These are phyloP conservation scores for Hymenoscyphus occultus DNA, from an alignment of 2,329 filamentous ascomycete species.

Conservation along the genomic window DNA sequence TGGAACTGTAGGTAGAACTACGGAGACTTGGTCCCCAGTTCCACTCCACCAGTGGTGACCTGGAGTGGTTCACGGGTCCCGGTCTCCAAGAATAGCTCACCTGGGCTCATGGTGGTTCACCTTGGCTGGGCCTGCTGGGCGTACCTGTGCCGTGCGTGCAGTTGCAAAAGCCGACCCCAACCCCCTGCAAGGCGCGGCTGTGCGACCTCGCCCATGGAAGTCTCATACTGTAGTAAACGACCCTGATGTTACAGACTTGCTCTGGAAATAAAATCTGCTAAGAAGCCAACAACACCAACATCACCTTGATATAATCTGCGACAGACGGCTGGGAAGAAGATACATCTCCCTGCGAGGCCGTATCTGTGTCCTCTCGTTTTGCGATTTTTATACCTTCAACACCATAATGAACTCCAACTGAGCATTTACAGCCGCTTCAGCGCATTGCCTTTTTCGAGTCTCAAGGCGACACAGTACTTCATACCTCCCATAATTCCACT, in stretches of 20 bases:
- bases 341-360: not conserved
- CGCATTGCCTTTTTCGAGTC: not conserved
- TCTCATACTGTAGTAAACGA: not conserved
- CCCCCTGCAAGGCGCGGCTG: not conserved
- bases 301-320: not conserved
- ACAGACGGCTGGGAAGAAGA: not conserved
- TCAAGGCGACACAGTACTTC: constrained; percentile 12
- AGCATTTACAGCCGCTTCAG: constrained; percentile 8
- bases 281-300: not conserved
- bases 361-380: not conserved
- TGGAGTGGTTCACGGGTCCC: too few relatives aligned
- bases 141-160: too few relatives aligned
- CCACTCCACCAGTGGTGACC: too few relatives aligned
- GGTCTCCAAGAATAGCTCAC: too few relatives aligned
- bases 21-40: too few relatives aligned
- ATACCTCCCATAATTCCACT: not conserved
- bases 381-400: not conserved
- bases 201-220: not conserved
- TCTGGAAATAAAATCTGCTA: not conserved
- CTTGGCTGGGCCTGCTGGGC: too few relatives aligned
- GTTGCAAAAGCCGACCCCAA: too few relatives aligned
- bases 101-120: too few relatives aligned
- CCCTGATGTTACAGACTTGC: not conserved
- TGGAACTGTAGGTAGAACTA: too few relatives aligned
- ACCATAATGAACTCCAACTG: constrained; percentile 23